These are phyloP conservation scores for Barbatosphaeria neglecta DNA, from an alignment of 495 filamentous ascomycete species.

Conservation along the genomic window DNA sequence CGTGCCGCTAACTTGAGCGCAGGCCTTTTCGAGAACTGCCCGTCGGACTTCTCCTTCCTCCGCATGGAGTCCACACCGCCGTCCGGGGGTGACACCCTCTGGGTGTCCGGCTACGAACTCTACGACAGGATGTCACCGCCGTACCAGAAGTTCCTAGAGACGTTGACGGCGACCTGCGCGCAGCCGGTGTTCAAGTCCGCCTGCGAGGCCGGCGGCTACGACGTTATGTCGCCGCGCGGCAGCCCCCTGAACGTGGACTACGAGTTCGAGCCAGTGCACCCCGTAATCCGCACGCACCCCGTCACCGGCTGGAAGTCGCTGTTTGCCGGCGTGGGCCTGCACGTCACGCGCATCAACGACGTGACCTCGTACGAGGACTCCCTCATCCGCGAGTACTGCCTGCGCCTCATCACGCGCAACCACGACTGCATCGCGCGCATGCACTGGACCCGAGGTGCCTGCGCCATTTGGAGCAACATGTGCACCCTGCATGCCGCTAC, in stretches of 20 bases:
- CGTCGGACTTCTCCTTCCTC: conserved; percentile 27
- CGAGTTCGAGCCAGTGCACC: conserved; percentile 27
- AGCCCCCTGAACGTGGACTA: conserved; percentile 25
- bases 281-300: conserved; percentile 36
- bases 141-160: conserved; percentile 24
- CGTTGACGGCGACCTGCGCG: conserved; percentile 27
- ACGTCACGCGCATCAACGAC: conserved; percentile 27
- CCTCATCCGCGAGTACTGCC: conserved; percentile 27
- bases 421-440: conserved; percentile 30
- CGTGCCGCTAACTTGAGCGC: background rate
- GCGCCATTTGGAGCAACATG: conserved; percentile 24
- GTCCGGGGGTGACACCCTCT: conserved; percentile 32
- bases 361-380: conserved; percentile 25
- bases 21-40: conserved; percentile 26
- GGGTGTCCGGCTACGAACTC: conserved; percentile 33
- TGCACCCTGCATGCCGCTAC: conserved; percentile 27
- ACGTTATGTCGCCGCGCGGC: conserved; percentile 26
- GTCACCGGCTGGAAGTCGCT: conserved; percentile 39
- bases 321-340: conserved; percentile 29
- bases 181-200: conserved; percentile 29
- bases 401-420: conserved; percentile 30
- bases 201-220: conserved; percentile 24
- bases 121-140: conserved; percentile 26
- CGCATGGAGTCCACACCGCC: conserved; percentile 28
- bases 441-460: conserved; percentile 31